These are phyloP conservation scores for Gypsophila paniculata DNA, from an alignment of 179 eudicot species.

Conservation along the genomic window DNA sequence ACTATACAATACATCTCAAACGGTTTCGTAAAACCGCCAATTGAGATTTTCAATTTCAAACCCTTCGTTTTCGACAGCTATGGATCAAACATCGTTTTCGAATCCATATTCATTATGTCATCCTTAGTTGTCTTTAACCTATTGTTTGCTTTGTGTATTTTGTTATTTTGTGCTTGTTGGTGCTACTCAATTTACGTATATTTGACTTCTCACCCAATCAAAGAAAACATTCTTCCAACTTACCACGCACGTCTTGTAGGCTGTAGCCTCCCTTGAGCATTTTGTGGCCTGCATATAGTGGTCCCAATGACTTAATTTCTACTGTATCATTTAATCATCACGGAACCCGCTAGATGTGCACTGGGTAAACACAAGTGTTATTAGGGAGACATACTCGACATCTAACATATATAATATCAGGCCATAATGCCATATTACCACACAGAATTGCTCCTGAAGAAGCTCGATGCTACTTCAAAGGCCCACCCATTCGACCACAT, in stretches of 20 bases:
- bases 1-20: background rate
- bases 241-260: conserved; percentile 3
- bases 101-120: background rate
- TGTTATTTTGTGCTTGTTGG: background rate
- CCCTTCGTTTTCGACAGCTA: background rate
- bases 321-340: no score
- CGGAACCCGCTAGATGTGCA: no score
- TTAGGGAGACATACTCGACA: no score
- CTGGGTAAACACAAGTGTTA: background rate
- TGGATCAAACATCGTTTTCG: background rate
- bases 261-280: background rate
- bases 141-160: background rate
- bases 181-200: conserved; percentile 10
- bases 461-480: no score
- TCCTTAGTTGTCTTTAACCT: background rate
- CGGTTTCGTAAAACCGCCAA: background rate
- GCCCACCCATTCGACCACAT: no score
- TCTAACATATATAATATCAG: no score
- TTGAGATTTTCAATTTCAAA: background rate
- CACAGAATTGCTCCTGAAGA: no score
- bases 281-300: conserved; percentile 5
- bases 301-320: no score
- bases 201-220: background rate
- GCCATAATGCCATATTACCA: no score
- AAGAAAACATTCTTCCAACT: background rate